A percentile compares a stretch with the other conserved stretches of the same genome.
These are phyloP conservation scores for Orychophragmus violaceus DNA, from an alignment of 345 rosid species.

Conservation along the genomic window DNA sequence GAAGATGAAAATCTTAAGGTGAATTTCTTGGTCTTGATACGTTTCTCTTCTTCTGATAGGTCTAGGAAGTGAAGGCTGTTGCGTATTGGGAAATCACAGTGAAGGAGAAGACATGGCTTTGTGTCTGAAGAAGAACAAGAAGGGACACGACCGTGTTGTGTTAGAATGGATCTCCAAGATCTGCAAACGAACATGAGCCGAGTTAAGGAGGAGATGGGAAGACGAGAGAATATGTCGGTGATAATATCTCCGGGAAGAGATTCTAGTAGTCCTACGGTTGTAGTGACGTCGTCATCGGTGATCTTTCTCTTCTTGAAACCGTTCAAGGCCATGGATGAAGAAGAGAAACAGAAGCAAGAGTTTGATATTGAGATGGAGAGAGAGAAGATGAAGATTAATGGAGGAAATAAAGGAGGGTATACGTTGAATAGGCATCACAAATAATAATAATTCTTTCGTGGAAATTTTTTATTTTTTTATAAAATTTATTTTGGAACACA, in stretches of 20 bases:
- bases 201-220: slow-evolving; percentile 49
- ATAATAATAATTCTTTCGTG: slow-evolving; percentile 31
- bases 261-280: slow-evolving; percentile 28
- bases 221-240: slow-evolving; percentile 54
- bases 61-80: slow-evolving; percentile 47
- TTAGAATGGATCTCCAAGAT: slow-evolving; percentile 39
- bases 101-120: slow-evolving; percentile 52
- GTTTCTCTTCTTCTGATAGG: slow-evolving; percentile 31
- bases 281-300: slow-evolving; percentile 1
- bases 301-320: slow-evolving; percentile 25
- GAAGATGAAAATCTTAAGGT: slow-evolving; percentile 28
- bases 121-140: slow-evolving; percentile 10
- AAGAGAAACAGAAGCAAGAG: slow-evolving; percentile 5
- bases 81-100: slow-evolving; percentile 46
- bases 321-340: slow-evolving; percentile 30
- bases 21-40: slow-evolving; percentile 35
- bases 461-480: not conserved
- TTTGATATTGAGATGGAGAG: slow-evolving; percentile 12
- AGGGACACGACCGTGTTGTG: slow-evolving; percentile 30
- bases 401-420: slow-evolving; percentile 34
- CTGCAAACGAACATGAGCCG: slow-evolving; percentile 47
- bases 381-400: slow-evolving; percentile 4
- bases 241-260: slow-evolving; percentile 51
- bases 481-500: not conserved
- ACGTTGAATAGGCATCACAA: slow-evolving; percentile 36